A percentile compares a stretch with the other conserved stretches of the same genome.
These are phyloP conservation scores for Eimeria necatrix DNA, from an alignment of 169 alveolate genomes.

Conservation along the genomic window DNA sequence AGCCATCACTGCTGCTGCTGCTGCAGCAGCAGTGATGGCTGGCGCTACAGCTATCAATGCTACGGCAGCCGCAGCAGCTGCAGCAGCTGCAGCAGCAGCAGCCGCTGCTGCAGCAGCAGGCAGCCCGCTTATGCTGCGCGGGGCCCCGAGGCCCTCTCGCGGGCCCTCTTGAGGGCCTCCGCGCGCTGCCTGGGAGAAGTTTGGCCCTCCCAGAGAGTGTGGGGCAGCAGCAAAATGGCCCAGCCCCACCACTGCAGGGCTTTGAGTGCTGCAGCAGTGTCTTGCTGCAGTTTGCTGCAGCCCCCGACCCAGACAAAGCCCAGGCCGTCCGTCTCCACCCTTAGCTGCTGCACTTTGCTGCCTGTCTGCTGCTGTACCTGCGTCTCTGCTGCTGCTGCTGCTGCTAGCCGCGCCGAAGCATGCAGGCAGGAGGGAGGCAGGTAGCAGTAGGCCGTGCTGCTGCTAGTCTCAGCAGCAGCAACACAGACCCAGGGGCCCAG, in stretches of 20 bases:
- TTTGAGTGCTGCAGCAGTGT: not conserved
- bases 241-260: constrained; percentile 36
- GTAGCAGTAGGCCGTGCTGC: constrained; percentile 45
- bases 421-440: constrained; percentile 12
- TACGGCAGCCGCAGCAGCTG: not conserved
- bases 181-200: not conserved
- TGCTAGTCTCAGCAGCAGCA: constrained; percentile 7
- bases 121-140: too few relatives aligned
- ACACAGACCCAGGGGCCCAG: not conserved
- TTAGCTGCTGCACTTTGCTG: not conserved
- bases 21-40: not conserved
- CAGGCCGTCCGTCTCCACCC: not conserved
- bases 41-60: not conserved
- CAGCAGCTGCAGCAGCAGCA: constrained; percentile 43
- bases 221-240: constrained; percentile 25
- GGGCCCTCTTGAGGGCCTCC: constrained; percentile 37
- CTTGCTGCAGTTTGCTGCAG: not conserved
- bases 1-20: not conserved
- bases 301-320: constrained; percentile 47
- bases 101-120: not conserved
- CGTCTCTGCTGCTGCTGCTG: not conserved
- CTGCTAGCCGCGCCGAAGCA: not conserved
- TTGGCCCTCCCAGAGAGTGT: not conserved
- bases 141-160: not conserved
- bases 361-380: not conserved